Percentiles rank a stretch among this genome's conserved stretches.
These are phyloP conservation scores for Linnemannia exigua DNA, from an alignment of 192 early-diverging fungal genomes.

Conservation along the genomic window DNA sequence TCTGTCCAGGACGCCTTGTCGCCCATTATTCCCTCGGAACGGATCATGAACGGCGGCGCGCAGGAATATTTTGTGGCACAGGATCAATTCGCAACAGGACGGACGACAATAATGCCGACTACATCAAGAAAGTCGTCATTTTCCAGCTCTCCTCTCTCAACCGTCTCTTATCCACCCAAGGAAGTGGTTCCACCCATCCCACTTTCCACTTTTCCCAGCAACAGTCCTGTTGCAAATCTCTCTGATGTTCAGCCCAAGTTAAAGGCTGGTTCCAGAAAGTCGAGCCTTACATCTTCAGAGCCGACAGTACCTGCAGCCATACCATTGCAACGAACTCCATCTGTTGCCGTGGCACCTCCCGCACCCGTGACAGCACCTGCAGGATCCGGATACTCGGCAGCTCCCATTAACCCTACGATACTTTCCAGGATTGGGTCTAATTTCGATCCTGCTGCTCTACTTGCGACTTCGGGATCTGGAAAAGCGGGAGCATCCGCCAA, in stretches of 20 bases:
- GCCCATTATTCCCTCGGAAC: slow-evolving; percentile 12
- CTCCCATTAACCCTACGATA: slow-evolving; percentile 40
- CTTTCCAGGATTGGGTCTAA: slow-evolving; percentile 56
- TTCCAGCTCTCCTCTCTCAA: slow-evolving; percentile 45
- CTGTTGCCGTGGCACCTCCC: background rate
- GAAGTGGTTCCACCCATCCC: background rate
- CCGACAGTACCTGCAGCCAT: background rate
- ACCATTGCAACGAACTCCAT: background rate
- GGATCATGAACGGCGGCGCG: slow-evolving; percentile 15
- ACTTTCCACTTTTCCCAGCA: background rate
- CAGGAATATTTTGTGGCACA: slow-evolving; percentile 11
- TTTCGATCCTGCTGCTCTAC: slow-evolving; percentile 43
- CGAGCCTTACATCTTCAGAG: slow-evolving; percentile 13
- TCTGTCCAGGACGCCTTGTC: slow-evolving; percentile 35
- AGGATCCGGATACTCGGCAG: background rate
- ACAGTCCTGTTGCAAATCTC: background rate
- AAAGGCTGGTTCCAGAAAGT: slow-evolving; percentile 30
- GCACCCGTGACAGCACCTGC: background rate
- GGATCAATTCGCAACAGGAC: background rate
- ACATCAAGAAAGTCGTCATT: slow-evolving; percentile 47
- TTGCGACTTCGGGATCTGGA: slow-evolving; percentile 21
- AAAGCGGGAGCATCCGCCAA: background rate
- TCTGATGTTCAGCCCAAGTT: background rate
- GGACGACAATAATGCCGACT: background rate
- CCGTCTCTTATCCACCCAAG: slow-evolving; percentile 35